These are phyloP conservation scores for Myriosclerotinia duriaeana DNA, from an alignment of 2,329 filamentous ascomycete genomes.

Conservation along the genomic window DNA sequence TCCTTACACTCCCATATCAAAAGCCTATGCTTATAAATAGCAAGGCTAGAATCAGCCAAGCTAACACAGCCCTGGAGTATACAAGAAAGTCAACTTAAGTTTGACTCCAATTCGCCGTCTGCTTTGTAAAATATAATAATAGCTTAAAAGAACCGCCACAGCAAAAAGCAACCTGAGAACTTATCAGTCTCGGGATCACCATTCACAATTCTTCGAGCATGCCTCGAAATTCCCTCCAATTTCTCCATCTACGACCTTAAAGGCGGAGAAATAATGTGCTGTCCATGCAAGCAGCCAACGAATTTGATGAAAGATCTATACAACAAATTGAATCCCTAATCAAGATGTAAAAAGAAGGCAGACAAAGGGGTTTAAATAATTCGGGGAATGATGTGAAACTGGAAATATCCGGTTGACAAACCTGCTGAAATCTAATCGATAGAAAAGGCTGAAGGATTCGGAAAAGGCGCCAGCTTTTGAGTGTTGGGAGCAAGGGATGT, in stretches of 20 bases:
- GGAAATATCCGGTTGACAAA: not conserved
- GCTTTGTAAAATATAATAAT: not conserved
- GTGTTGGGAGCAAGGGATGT: not conserved
- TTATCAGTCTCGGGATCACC: not conserved
- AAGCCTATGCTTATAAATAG: no score
- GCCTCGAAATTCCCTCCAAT: not conserved
- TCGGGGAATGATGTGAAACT: not conserved
- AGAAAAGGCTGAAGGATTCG: not conserved
- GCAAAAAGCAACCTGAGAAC: no score
- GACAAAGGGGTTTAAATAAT: not conserved
- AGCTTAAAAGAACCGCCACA: no score
- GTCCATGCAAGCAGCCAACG: not conserved
- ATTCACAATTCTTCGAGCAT: not conserved
- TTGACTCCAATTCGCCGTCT: not conserved
- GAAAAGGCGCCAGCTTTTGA: not conserved
- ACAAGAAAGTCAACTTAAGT: not conserved
- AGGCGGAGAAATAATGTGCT: not conserved
- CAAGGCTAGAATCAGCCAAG: not conserved
- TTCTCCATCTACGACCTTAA: not conserved
- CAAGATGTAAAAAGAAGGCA: not conserved
- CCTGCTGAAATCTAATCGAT: not conserved
- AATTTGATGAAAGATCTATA: not conserved
- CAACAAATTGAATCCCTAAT: not conserved
- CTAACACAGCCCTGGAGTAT: no score
- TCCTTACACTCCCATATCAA: not conserved